These are phyloP conservation scores for Didymella pinodella DNA, from an alignment of 2,329 filamentous ascomycete genomes.

Conservation along the genomic window DNA sequence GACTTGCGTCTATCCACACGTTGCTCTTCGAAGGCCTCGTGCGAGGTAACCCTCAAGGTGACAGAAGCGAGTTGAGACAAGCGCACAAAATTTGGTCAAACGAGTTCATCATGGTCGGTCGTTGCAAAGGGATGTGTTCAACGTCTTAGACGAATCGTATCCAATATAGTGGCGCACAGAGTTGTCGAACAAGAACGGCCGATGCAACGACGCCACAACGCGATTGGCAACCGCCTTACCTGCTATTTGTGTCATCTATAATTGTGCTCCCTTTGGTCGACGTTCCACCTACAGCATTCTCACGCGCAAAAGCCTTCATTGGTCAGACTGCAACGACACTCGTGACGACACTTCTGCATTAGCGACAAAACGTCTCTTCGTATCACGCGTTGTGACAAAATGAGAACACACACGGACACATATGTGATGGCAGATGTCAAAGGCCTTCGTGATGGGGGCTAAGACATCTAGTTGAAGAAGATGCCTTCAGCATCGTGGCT, in stretches of 20 bases:
- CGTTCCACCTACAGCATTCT: constrained; percentile 10
- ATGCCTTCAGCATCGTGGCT: constrained; percentile 6
- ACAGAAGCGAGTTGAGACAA: constrained; percentile 11
- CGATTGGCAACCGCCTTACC: constrained; percentile 18
- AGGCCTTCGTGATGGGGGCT: neutral
- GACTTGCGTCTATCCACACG: constrained; percentile 7
- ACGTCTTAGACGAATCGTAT: constrained; percentile 13
- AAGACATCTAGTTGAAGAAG: neutral
- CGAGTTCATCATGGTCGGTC: neutral
- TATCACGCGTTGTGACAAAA: constrained; percentile 8
- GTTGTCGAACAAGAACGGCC: constrained; percentile 12
- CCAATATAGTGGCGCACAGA: constrained; percentile 23
- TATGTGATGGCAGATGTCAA: neutral
- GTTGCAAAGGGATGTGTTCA: constrained; percentile 4
- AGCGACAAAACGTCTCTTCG: neutral
- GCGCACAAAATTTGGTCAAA: constrained; percentile 16
- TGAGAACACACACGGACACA: neutral
- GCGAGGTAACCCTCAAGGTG: constrained; percentile 7
- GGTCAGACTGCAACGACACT: constrained; percentile 3
- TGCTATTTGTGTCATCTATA: constrained; percentile 9
- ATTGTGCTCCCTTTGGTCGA: constrained; percentile 11
- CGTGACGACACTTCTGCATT: constrained; percentile 1
- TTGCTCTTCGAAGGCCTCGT: neutral
- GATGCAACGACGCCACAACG: constrained; percentile 23
- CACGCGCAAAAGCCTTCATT: constrained; percentile 5